Evolutionary conservation across 116 monocot genomes (phyloP).

Genomic region (Papilionanthe hybrid): DNA sequence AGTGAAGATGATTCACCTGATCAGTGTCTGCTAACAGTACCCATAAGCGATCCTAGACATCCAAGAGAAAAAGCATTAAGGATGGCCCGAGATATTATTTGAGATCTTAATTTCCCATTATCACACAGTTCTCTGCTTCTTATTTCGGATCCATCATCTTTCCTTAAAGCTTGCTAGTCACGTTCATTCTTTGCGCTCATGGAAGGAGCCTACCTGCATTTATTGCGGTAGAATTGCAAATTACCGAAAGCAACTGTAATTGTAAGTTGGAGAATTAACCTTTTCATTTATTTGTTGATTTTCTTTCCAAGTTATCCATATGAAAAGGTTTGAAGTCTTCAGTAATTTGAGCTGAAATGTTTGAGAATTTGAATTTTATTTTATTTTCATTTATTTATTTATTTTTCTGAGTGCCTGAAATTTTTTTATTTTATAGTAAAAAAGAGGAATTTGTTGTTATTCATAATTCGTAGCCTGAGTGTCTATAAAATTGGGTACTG

Average conservation of each 20-base stretch:
- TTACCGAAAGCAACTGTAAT: background rate
- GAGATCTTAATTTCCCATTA: background rate
- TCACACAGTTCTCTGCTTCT: background rate
- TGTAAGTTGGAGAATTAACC: background rate
- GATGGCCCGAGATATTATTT: constrained; percentile 15
- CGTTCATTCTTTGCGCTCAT: background rate
- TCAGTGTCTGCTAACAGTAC: constrained; percentile 11
- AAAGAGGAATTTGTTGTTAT: too few relatives aligned
- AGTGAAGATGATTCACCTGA: constrained; percentile 7
- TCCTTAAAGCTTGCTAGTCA: too few relatives aligned
- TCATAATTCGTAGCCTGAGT: too few relatives aligned
- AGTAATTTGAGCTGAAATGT: too few relatives aligned
- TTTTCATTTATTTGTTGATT: background rate
- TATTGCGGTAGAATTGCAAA: background rate
- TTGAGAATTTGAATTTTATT: too few relatives aligned
- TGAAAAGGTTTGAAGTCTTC: too few relatives aligned
- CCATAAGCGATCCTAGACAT: constrained; percentile 6
- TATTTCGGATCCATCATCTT: background rate
- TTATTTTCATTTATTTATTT: too few relatives aligned
- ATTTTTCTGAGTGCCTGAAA: too few relatives aligned
- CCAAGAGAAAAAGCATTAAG: constrained; percentile 11
- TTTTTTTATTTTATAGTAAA: too few relatives aligned
- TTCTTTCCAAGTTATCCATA: background rate
- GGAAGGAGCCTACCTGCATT: background rate
- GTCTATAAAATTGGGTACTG: too few relatives aligned